Percentiles rank a stretch among this genome's conserved stretches.
These are phyloP conservation scores for Claviceps citrina DNA, from an alignment of 2,329 filamentous ascomycete genomes.

Conservation along the genomic window DNA sequence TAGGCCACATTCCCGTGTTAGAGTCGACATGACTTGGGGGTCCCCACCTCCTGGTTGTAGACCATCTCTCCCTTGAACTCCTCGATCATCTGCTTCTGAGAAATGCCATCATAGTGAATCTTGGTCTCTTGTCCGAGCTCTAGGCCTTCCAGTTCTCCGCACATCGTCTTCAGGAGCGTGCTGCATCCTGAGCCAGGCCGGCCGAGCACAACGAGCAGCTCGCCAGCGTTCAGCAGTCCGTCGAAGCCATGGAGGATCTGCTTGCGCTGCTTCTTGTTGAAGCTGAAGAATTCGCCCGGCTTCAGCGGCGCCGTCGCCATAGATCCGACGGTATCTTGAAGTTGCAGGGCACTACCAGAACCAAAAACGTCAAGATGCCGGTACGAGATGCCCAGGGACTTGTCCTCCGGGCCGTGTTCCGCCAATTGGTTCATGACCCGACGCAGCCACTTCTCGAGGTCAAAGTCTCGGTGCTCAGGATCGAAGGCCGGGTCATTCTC, in stretches of 20 bases:
- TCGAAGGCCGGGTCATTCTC: slow-evolving; percentile 21
- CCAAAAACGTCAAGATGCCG: slow-evolving; percentile 52
- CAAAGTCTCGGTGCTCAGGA: slow-evolving; percentile 24
- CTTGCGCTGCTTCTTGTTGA: slow-evolving; percentile 29
- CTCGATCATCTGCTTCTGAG: slow-evolving; percentile 35
- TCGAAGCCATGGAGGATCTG: slow-evolving; percentile 50
- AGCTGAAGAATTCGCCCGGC: slow-evolving; percentile 38
- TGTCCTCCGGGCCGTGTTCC: slow-evolving; percentile 37
- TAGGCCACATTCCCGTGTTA: no score
- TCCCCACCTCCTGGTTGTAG: slow-evolving; percentile 54
- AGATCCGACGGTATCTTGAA: slow-evolving; percentile 52
- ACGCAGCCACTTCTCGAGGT: slow-evolving; percentile 26
- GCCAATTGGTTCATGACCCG: slow-evolving; percentile 28
- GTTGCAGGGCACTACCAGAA: slow-evolving; percentile 48
- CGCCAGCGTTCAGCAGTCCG: slow-evolving; percentile 46
- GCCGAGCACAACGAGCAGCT: slow-evolving; percentile 55
- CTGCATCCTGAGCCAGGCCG: slow-evolving; percentile 50
- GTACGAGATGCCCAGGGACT: slow-evolving; percentile 45
- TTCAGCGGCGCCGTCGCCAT: slow-evolving; percentile 42
- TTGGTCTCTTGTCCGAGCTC: slow-evolving; percentile 31
- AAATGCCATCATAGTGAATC: slow-evolving; percentile 50
- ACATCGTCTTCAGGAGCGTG: slow-evolving; percentile 47
- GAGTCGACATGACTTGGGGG: neutral
- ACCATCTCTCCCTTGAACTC: slow-evolving; percentile 51
- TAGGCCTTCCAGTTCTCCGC: slow-evolving; percentile 44